These are phyloP conservation scores for Zasmidium cellare DNA, from an alignment of 2,329 filamentous ascomycete species.

Conservation along the genomic window DNA sequence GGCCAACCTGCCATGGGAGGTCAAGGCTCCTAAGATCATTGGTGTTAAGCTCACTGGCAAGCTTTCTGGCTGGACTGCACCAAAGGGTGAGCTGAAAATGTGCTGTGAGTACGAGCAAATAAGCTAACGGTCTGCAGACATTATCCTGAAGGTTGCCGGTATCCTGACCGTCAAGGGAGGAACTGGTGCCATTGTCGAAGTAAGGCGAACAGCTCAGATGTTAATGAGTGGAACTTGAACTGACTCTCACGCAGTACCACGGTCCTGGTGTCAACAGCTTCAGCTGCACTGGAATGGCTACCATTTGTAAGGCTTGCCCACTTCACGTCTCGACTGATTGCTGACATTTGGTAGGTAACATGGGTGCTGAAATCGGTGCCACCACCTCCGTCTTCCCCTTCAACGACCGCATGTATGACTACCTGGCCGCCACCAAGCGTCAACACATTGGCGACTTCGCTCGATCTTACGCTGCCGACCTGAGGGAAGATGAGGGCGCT, in stretches of 20 bases:
- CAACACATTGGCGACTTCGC: conserved; percentile 87
- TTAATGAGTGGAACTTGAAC: no score
- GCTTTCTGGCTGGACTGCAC: conserved; percentile 85
- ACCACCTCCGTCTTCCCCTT: conserved; percentile 97
- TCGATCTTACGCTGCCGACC: conserved; percentile 78
- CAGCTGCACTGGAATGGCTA: conserved; percentile 84
- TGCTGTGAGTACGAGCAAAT: background rate
- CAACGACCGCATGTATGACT: conserved; percentile 97
- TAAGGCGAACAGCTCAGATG: no score
- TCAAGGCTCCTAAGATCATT: conserved; percentile 96
- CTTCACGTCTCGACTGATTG: background rate
- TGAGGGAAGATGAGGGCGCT: conserved; percentile 82
- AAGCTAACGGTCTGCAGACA: conserved; percentile 59
- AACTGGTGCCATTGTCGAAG: conserved; percentile 64
- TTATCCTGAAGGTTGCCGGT: conserved; percentile 95
- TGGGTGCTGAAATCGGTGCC: conserved; percentile 69
- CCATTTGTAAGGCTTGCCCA: conserved; percentile 57
- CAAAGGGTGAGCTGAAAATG: conserved; percentile 69
- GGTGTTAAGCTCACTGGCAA: conserved; percentile 92
- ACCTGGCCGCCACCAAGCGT: conserved; percentile 88
- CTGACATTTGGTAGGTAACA: conserved; percentile 14
- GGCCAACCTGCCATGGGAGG: conserved; percentile 94
- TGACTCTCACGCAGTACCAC: conserved; percentile 19
- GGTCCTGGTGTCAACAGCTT: conserved; percentile 73
- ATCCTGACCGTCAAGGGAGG: conserved; percentile 98